These are phyloP conservation scores for Cajanus cajan DNA, from an alignment of 306 rosid species.

Conservation along the genomic window DNA sequence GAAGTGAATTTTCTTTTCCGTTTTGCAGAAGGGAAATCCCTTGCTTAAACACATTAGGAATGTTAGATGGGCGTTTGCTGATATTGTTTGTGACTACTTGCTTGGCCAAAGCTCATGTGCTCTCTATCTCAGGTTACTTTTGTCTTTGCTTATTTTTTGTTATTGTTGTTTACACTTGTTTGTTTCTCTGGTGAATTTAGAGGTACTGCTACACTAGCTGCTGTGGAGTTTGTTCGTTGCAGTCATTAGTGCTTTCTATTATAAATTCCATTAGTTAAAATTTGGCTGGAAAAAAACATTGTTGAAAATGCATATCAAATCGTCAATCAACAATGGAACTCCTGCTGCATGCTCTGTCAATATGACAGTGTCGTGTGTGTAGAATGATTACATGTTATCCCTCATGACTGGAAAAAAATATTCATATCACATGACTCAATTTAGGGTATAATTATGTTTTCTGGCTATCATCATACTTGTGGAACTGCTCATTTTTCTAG, in stretches of 20 bases:
- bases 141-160: background rate
- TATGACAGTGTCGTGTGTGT: no score
- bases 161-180: background rate
- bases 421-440: background rate
- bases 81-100: constrained; percentile 82
- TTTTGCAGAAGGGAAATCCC: constrained; percentile 83
- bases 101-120: constrained; percentile 93
- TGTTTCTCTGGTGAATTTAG: constrained; percentile 5
- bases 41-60: constrained; percentile 93
- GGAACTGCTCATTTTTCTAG: background rate
- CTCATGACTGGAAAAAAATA: background rate
- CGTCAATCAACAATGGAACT: background rate
- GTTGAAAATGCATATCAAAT: constrained; percentile 11
- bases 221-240: background rate
- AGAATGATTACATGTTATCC: no score
- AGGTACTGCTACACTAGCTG: background rate
- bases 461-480: constrained; percentile 7
- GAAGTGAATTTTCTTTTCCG: background rate
- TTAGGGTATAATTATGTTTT: background rate
- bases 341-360: background rate
- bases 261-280: background rate
- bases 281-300: background rate
- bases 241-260: background rate
- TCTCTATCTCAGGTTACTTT: constrained; percentile 79
- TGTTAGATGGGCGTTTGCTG: constrained; percentile 92